Evolutionary conservation across 2,329 filamentous ascomycete species (phyloP), one percentile per base, ranked within the genome.

Genomic region (Cercospora zeae-maydis): DNA sequence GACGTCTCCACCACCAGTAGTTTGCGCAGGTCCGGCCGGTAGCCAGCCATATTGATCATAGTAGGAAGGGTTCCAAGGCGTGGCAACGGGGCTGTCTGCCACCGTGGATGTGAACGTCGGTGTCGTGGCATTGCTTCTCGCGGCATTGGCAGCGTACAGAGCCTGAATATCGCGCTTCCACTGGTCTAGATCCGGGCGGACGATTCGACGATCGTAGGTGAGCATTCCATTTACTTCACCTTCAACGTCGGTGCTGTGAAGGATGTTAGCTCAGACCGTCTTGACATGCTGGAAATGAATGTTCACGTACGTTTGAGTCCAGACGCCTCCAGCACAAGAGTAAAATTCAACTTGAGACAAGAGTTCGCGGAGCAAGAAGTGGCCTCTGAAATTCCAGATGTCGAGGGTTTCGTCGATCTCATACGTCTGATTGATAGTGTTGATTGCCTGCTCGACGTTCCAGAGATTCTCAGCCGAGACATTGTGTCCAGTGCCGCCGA

Each of bases 151-250:
- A 47, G 83, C 79, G 69, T 88, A 89, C 14, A 90, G 71, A 2
- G 78, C 80, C 67, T 82, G 73, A 49, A 89, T 88, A 70, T 88
- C 86, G 0, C 71, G 72, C 69, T 79, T 81, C 87, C 87, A 90
- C 75, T 86, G 83, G 7, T 76, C 73, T 39, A 78, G 54, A 47
- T 68, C 53, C 10, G 68, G 82, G 0, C 88, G 78, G 34, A 87
- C 72, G 0, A 88, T 62, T 0, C 87, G 79, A 1, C 88, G 83
- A 72, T 91, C 88, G 54, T 73, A 73, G 1, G 87, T 89, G 67
- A 89, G 73, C 61, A 91, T 77, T 0, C 88, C 88, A 67, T 91
- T 91, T 8, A 91, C 86, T 72, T 91, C 88, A 4, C 88, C 88
- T 72, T 91, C 88, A 0, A 91, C 88, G 68, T 91, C 88, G 0